Evolutionary conservation across 352 stramenopile species (phyloP), one percentile per base, ranked within the genome.

Genomic region (Chrysophaeum taylorii): DNA sequence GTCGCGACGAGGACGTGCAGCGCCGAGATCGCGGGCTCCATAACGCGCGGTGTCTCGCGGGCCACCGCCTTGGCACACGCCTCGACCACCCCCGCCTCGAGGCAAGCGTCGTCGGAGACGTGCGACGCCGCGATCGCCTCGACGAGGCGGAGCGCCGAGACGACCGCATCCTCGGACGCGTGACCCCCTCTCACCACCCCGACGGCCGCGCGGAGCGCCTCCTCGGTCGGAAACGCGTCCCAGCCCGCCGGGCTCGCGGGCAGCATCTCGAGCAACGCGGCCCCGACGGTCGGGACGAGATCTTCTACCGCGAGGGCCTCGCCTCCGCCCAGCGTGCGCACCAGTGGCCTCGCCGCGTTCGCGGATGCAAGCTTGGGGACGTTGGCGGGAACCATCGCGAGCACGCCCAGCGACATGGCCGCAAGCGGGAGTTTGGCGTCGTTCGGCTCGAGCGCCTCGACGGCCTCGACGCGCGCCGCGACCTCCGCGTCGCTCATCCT

Each of bases 371-470:
- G 63, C n/a, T 52, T 9, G 15, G 45, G 63, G 36, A 72, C 68
- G 45, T 72, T 72, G 15, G 43, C 68, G 16, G 68, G 69, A 12
- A 70, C 68, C 54, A 73, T 70, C 25, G 54, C 54, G 15, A 73
- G 53, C 42, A 53, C 68, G 14, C 53, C 69, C n/a, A 73, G 33
- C 29, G 39, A 68, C 69, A 73, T 73, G 69, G 69, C 69, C 31
- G 57, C 53, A 29, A 73, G 57, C 23, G 69, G 54, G 33, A 70
- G 41, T 27, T 50, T 60, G 23, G 15, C 50, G 50, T 64, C 64
- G 14, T 70, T 33, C n/a, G 38, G 50, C 35, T 64, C 35, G 45
- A 50, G n/a, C 25, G 68, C 35, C 21, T 42, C 35, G 23, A 29
- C 68, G 18, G 45, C 37, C 29, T 25, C 39, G 54, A 70, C 50